Evolutionary conservation across 106 monocot species (phyloP).

Genomic region (Dioscorea zingiberensis): DNA sequence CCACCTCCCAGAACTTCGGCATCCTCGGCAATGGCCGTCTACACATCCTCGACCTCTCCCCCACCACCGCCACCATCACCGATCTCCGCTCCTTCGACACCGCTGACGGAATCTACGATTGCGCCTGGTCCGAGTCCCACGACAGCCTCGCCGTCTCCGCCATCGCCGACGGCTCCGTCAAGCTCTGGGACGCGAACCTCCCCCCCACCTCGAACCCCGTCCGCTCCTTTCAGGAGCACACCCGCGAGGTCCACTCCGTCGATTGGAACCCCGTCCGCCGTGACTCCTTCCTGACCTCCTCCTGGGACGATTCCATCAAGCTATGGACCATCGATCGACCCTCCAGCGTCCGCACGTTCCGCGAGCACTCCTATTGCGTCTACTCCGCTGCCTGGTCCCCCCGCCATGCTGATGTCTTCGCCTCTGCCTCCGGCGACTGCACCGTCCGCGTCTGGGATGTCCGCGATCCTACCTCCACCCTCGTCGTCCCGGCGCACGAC

Average conservation of each 20-base stretch:
- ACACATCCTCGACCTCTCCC: slow-evolving; percentile 78
- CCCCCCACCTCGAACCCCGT: slow-evolving; percentile 76
- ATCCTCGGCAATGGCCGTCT: slow-evolving; percentile 94
- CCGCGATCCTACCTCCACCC: slow-evolving; percentile 60
- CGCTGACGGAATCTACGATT: slow-evolving; percentile 69
- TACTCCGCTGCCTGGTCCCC: slow-evolving; percentile 75
- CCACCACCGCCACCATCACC: slow-evolving; percentile 26
- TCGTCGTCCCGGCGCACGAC: slow-evolving; percentile 84
- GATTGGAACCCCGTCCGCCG: slow-evolving; percentile 98
- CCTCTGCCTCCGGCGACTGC: slow-evolving; percentile 84
- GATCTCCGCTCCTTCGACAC: slow-evolving; percentile 43
- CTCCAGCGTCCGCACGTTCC: slow-evolving; percentile 71
- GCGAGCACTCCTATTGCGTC: slow-evolving; percentile 92
- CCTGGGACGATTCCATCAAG: slow-evolving; percentile 95
- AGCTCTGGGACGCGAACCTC: slow-evolving; percentile 75
- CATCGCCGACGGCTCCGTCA: slow-evolving; percentile 86
- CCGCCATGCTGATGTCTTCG: slow-evolving; percentile 88
- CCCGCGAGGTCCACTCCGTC: slow-evolving; percentile 78
- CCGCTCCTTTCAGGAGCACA: slow-evolving; percentile 74
- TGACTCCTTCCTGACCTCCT: slow-evolving; percentile 84
- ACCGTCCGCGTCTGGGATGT: slow-evolving; percentile 92
- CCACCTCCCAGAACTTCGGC: slow-evolving; percentile 87
- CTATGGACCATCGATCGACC: slow-evolving; percentile 90
- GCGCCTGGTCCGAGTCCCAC: slow-evolving; percentile 76
- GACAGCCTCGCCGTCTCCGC: slow-evolving; percentile 53